Percentiles rank a stretch among this genome's conserved stretches.
These are phyloP conservation scores for Candida koratica DNA, from an alignment of 805 yeast species.

Conservation along the genomic window DNA sequence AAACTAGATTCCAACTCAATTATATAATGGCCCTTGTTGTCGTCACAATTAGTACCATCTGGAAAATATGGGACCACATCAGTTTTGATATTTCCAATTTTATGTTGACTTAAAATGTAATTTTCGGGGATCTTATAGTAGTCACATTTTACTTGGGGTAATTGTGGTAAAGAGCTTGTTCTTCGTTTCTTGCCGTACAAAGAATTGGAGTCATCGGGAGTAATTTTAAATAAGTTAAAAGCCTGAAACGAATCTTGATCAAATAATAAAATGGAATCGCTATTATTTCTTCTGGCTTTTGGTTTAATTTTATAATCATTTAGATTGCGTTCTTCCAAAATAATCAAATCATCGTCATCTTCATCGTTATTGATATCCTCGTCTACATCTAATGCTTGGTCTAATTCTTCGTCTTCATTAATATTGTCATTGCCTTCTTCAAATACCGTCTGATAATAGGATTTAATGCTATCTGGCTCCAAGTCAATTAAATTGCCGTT, in stretches of 20 bases:
- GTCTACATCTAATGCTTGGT: too few relatives aligned
- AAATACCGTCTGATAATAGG: constrained; percentile 14
- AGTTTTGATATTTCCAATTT: constrained; percentile 39
- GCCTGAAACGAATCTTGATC: constrained; percentile 41
- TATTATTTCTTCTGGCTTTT: constrained; percentile 25
- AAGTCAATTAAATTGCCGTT: constrained; percentile 8
- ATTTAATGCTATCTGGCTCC: constrained; percentile 2
- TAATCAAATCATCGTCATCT: constrained; percentile 33
- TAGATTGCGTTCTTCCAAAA: constrained; percentile 32
- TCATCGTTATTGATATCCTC: constrained; percentile 36
- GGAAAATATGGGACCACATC: constrained; percentile 36
- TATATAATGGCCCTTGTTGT: constrained; percentile 72
- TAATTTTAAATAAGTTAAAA: constrained; percentile 41
- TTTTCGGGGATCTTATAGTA: constrained; percentile 37
- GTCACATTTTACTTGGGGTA: constrained; percentile 42
- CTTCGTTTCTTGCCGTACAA: constrained; percentile 29
- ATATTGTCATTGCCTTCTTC: constrained; percentile 8
- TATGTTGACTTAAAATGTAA: constrained; percentile 31
- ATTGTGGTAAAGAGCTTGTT: constrained; percentile 42
- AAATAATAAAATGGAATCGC: constrained; percentile 33
- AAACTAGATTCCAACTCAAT: constrained; percentile 55
- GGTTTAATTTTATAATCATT: constrained; percentile 14
- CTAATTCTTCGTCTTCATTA: constrained; percentile 6
- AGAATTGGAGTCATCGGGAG: constrained; percentile 10
- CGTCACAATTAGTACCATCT: constrained; percentile 47